phyloP scores from a whole-genome alignment of 371 early-diverging fungal species.

The Phascolomyces articulosus region DNA sequence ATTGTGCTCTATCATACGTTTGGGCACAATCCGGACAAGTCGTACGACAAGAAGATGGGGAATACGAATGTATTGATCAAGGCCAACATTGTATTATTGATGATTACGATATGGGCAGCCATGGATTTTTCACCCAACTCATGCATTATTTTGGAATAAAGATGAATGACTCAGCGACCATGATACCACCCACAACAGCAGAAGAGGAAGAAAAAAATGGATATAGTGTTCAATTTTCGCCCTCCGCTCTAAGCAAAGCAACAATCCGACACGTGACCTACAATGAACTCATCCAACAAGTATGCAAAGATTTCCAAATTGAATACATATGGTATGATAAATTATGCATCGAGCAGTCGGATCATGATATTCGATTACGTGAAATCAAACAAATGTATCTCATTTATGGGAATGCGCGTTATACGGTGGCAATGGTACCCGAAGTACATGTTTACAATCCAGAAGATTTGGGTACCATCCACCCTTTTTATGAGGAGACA shows the following conservation, averaged over 20 bases:
- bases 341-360: background rate
- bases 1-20: background rate
- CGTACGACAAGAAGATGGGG: background rate
- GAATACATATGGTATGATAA: constrained; percentile 1
- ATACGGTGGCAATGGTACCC: background rate
- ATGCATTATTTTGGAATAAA: too few species aligned
- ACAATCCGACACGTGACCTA: too few species aligned
- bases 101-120: background rate
- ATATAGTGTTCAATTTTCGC: too few species aligned
- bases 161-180: too few species aligned
- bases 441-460: background rate
- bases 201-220: too few species aligned
- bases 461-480: background rate
- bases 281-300: background rate
- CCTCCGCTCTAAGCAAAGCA: too few species aligned
- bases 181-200: too few species aligned
- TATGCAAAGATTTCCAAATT: background rate
- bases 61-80: background rate
- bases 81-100: background rate
- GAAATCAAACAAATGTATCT: background rate
- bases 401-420: background rate
- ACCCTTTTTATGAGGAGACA: too few species aligned
- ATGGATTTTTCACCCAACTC: too few species aligned
- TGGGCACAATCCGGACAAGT: background rate
- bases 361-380: background rate